Evolutionary conservation across 805 yeast species (phyloP).

Genomic region (Candida adriatica): DNA sequence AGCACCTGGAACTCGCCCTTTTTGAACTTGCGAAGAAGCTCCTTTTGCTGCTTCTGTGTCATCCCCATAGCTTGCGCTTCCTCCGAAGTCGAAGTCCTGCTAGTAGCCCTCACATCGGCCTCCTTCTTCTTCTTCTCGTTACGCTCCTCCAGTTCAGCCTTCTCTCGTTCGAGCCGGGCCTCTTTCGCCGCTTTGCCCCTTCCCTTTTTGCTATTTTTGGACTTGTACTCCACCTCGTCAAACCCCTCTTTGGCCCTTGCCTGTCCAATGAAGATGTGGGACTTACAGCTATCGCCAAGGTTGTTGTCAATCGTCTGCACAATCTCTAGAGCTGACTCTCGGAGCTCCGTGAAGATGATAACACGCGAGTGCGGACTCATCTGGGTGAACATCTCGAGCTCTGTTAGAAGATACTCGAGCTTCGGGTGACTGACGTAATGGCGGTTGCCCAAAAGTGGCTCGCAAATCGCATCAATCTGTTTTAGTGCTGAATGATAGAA

Average conservation of each 20-base stretch:
- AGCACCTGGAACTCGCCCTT: slow-evolving; percentile 67
- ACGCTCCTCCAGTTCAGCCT: slow-evolving; percentile 24
- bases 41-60: slow-evolving; percentile 85
- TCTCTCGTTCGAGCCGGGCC: slow-evolving; percentile 27
- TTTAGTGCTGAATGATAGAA: slow-evolving; percentile 45
- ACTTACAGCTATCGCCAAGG: slow-evolving; percentile 35
- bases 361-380: slow-evolving; percentile 53
- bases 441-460: slow-evolving; percentile 32
- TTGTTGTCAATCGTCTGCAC: slow-evolving; percentile 51
- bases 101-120: slow-evolving; percentile 27
- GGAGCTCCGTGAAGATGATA: slow-evolving; percentile 79
- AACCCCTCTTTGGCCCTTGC: slow-evolving; percentile 66
- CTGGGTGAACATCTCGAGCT: slow-evolving; percentile 49
- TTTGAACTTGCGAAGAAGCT: slow-evolving; percentile 67
- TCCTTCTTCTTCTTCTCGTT: slow-evolving; percentile 27
- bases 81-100: slow-evolving; percentile 59
- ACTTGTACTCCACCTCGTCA: slow-evolving; percentile 45
- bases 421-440: slow-evolving; percentile 64
- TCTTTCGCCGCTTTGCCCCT: slow-evolving; percentile 31
- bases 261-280: slow-evolving; percentile 93
- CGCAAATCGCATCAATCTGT: slow-evolving; percentile 38
- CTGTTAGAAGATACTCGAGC: slow-evolving; percentile 49
- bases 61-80: slow-evolving; percentile 77
- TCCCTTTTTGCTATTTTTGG: slow-evolving; percentile 38
- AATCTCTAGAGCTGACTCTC: slow-evolving; percentile 88